Evolutionary conservation across 768 basidiomycete species (phyloP), one percentile per base, ranked within the genome.

Genomic region (Kwoniella sp.): DNA sequence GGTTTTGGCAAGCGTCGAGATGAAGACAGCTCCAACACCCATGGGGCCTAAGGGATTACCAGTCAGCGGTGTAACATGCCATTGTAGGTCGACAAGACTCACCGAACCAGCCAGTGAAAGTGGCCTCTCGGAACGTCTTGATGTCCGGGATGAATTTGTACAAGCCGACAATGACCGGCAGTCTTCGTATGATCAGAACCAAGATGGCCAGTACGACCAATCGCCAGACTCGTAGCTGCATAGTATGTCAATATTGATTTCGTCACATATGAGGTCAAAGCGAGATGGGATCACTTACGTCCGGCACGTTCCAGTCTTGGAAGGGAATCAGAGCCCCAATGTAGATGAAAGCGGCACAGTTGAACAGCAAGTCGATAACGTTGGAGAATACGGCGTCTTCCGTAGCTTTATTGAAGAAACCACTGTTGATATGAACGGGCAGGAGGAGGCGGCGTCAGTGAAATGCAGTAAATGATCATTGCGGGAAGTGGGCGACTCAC

Each of bases 271-370:
- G n/a, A 13, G 34, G 34, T 3, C 26, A 15, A 57, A 13, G 54
- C 60, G 29, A 25, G 23, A 2, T 1, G 5, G 22, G 11, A 15
- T 20, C 7, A 59, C 73, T 64, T 31, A 80, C 66, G 1, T 89
- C 66, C 26, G 88, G 70, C 90, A 83, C 48, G 82, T 83, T 9
- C 83, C 95, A 98, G 55, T 85, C 84, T 74, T 85, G 79, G 81
- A 99, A 98, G 0, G 96, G 96, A 86, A 94, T 94, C 89, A 94
- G 93, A 34, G 95, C 94, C 66, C 96, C 96, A 66, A 98, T 90
- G 76, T 90, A 97, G 56, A 97, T 88, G 83, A 98, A 97, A 2
- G 90, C 79, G 29, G 93, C 92, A 67, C 93, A 86, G 82, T 97
- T 97, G 86, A 96, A 95, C 63, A 98, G 84, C 70, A 97, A 83